Evolutionary conservation across 768 basidiomycete species (phyloP), one percentile per base, ranked within the genome.

Genomic region (Tylopilus felleus): DNA sequence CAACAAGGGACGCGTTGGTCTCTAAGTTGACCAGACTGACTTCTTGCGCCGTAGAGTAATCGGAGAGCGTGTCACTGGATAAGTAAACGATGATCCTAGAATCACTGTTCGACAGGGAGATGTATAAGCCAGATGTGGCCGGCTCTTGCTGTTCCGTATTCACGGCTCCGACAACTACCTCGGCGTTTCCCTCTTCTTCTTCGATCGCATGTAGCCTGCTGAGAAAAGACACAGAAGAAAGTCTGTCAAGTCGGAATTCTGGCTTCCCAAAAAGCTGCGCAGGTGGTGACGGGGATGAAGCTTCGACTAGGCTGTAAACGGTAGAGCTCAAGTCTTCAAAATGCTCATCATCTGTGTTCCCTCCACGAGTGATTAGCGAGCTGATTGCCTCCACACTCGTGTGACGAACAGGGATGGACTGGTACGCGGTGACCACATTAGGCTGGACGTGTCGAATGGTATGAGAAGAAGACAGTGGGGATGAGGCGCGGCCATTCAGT

Each of bases 11-110:
- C 19, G 40, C 14, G 21, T 21, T 46, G 13, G 22, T 31, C 25
- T 47, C 56, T 22, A 54, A 56, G 23, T 13, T 17, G 29, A 28
- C 22, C 13, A 36, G 44, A 41, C 19, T 16, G 5, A 7, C 16
- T 12, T 14, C 49, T 38, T 25, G 39, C 17, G 46, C 22, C 16
- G 47, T 51, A 35, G 49, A 41, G 36, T 19, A 22, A 13, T 51
- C 49, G 13, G 45, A 56, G 36, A 51, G 49, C 2, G 54, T 29
- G 45, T 55, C 52, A 14, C 31, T 39, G 39, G 61, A 56, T 5
- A 55, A 50, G 52, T 44, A 58, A 25, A 44, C 16, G 4, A 44
- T 53, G 40, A 42, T 9, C 31, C 17, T 46, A n/a, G 59, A 50
- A 19, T 31, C n/a, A 12, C 38, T 48, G 42, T 31, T 50, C 22